Conservation (phyloP, 1,139 yeast genomes). For the Zygosaccharomyces pseudobailii region DNA sequence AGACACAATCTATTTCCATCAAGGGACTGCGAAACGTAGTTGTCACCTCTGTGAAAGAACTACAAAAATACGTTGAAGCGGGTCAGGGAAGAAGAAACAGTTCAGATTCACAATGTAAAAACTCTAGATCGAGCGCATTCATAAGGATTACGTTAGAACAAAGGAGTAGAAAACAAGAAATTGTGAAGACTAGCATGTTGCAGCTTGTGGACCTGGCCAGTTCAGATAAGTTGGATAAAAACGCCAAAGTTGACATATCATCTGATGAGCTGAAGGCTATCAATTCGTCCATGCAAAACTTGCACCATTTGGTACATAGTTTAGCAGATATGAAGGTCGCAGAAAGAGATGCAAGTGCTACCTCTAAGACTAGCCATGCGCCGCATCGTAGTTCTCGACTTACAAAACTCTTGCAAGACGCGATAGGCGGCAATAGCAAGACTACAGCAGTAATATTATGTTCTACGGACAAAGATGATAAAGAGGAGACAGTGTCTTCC, state of each 20-base stretch:
- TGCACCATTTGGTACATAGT: conserved; percentile 79
- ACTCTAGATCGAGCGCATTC: conserved; percentile 81
- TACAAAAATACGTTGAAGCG: conserved; percentile 41
- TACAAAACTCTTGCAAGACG: conserved; percentile 77
- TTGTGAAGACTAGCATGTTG: conserved; percentile 33
- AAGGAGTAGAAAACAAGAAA: conserved; percentile 43
- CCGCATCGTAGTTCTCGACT: conserved; percentile 83
- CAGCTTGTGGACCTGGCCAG: conserved; percentile 87
- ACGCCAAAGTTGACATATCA: conserved; percentile 73
- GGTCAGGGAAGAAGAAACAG: conserved; percentile 49
- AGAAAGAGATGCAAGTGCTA: conserved; percentile 1
- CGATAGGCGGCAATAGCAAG: conserved; percentile 82
- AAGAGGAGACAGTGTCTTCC: conserved; percentile 69
- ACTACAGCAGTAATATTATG: conserved; percentile 77
- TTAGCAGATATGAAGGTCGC: conserved; percentile 56
- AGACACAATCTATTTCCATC: conserved; percentile 5
- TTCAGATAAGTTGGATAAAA: conserved; percentile 77
- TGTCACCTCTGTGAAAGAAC: conserved; percentile 40
- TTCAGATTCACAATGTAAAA: conserved; percentile 46
- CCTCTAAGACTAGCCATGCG: conserved; percentile 45
- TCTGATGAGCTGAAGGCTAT: conserved; percentile 83
- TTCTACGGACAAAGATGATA: conserved; percentile 61
- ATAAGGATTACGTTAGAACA: conserved; percentile 62
- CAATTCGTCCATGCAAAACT: conserved; percentile 68
- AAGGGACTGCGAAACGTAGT: conserved; percentile 17